These are phyloP conservation scores for Trichoderma erinaceum DNA, from an alignment of 495 filamentous ascomycete genomes.

Conservation along the genomic window DNA sequence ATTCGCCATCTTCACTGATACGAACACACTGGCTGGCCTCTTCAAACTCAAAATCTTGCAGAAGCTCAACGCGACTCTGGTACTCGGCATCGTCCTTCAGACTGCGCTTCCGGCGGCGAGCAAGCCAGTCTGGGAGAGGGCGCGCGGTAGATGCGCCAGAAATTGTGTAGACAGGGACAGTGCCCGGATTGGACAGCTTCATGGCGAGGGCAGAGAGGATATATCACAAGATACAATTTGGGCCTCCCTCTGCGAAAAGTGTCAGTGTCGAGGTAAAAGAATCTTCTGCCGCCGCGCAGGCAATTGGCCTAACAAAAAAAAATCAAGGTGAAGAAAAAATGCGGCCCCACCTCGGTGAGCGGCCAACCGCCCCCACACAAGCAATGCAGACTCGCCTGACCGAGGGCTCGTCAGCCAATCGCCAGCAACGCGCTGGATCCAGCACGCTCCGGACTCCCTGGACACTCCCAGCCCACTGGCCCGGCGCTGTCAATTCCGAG, in stretches of 20 bases:
- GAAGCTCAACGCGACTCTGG: slow-evolving; percentile 84
- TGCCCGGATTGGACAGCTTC: slow-evolving; percentile 83
- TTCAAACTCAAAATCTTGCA: slow-evolving; percentile 98
- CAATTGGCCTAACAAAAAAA: slow-evolving; percentile 8
- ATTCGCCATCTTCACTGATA: slow-evolving; percentile 92
- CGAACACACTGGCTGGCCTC: slow-evolving; percentile 92
- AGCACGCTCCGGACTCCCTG: slow-evolving; percentile 12
- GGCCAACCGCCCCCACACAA: neutral
- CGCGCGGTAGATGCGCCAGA: slow-evolving; percentile 85
- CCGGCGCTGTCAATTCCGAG: neutral
- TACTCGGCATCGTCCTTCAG: slow-evolving; percentile 90
- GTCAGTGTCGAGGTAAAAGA: neutral
- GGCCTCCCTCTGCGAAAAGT: neutral
- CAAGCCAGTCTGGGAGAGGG: slow-evolving; percentile 91
- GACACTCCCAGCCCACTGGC: slow-evolving; percentile 7
- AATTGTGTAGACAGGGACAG: slow-evolving; percentile 93
- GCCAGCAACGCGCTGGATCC: slow-evolving; percentile 6
- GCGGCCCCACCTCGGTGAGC: slow-evolving; percentile 7
- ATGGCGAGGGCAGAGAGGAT: slow-evolving; percentile 38
- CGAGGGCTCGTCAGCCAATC: neutral
- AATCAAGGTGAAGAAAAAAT: slow-evolving; percentile 16
- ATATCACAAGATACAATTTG: neutral
- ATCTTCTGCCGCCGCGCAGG: neutral
- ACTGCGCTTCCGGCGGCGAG: slow-evolving; percentile 83
- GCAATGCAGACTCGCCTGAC: neutral